Conservation (phyloP, 2,329 filamentous ascomycete genomes). For the Penicillium sp. region DNA sequence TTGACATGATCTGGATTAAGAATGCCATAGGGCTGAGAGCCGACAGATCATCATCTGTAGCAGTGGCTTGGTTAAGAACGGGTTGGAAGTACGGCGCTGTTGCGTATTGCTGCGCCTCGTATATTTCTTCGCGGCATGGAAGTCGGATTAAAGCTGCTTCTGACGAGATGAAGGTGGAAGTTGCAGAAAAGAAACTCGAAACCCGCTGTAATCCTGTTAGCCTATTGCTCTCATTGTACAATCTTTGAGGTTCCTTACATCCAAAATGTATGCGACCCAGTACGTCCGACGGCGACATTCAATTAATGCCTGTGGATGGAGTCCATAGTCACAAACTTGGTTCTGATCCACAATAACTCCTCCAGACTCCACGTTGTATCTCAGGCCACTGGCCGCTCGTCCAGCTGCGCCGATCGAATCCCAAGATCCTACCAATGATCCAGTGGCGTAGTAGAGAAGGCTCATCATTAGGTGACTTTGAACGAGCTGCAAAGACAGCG, state of each 20-base stretch:
- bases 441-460: conserved; percentile 64
- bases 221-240: not conserved
- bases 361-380: conserved; percentile 63
- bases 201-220: conserved; percentile 50
- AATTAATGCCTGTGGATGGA: conserved; percentile 58
- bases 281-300: conserved; percentile 70
- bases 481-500: conserved; percentile 62
- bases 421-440: conserved; percentile 60
- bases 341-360: conserved; percentile 49
- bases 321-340: conserved; percentile 55
- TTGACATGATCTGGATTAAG: conserved; percentile 61
- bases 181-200: conserved; percentile 57
- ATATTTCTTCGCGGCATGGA: conserved; percentile 61
- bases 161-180: conserved; percentile 57
- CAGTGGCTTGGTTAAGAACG: conserved; percentile 44
- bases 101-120: conserved; percentile 60
- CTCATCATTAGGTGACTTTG: conserved; percentile 67
- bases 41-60: conserved; percentile 40
- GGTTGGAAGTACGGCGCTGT: conserved; percentile 62
- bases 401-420: conserved; percentile 65
- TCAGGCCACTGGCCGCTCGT: conserved; percentile 58
- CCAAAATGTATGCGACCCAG: conserved; percentile 70
- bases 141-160: conserved; percentile 68
- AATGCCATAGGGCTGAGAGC: conserved; percentile 57
- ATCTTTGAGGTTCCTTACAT: conserved; percentile 47